A percentile compares a stretch with the other conserved stretches of the same genome.
Evolutionary conservation across 2,329 filamentous ascomycete genomes (phyloP).

Genomic region (Alternaria rosae): DNA sequence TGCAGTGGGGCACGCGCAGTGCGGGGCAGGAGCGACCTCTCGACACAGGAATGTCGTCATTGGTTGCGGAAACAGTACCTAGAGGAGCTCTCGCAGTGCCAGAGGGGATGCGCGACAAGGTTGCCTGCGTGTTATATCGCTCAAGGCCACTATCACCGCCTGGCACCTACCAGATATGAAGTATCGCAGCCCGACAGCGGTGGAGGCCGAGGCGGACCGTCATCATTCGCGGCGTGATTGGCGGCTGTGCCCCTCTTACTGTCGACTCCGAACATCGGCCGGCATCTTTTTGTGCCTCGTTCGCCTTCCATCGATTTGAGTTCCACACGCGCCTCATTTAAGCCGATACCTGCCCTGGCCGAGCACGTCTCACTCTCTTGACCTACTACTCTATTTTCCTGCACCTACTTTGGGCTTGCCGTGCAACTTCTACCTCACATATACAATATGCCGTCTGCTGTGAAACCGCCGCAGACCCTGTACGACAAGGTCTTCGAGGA

Average conservation of each 20-base stretch:
- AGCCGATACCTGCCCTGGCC: slow-evolving; percentile 20
- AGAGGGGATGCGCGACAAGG: slow-evolving; percentile 10
- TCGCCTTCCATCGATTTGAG: slow-evolving; percentile 36
- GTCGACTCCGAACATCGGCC: slow-evolving; percentile 42
- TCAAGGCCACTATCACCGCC: slow-evolving; percentile 3
- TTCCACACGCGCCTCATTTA: slow-evolving; percentile 36
- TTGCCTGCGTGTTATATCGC: slow-evolving; percentile 6
- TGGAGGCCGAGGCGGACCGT: slow-evolving; percentile 24
- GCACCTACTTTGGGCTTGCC: slow-evolving; percentile 14
- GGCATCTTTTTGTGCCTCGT: slow-evolving; percentile 34
- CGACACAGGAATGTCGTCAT: slow-evolving; percentile 26
- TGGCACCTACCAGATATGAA: neutral
- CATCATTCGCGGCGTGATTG: slow-evolving; percentile 37
- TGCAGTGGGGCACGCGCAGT: slow-evolving; percentile 16
- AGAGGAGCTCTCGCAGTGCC: slow-evolving; percentile 1
- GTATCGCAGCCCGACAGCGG: slow-evolving; percentile 12
- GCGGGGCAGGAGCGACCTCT: slow-evolving; percentile 23
- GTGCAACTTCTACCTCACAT: slow-evolving; percentile 24
- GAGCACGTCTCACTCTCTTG: slow-evolving; percentile 7
- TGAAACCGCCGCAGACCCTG: slow-evolving; percentile 78
- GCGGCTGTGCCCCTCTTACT: slow-evolving; percentile 26
- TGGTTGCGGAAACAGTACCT: slow-evolving; percentile 5
- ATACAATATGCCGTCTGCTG: slow-evolving; percentile 75
- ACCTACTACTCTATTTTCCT: neutral
- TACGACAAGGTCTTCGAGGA: slow-evolving; percentile 98